phyloP scores from a whole-genome alignment of 148 eudicot species.

The Arctostaphylos glauca region DNA sequence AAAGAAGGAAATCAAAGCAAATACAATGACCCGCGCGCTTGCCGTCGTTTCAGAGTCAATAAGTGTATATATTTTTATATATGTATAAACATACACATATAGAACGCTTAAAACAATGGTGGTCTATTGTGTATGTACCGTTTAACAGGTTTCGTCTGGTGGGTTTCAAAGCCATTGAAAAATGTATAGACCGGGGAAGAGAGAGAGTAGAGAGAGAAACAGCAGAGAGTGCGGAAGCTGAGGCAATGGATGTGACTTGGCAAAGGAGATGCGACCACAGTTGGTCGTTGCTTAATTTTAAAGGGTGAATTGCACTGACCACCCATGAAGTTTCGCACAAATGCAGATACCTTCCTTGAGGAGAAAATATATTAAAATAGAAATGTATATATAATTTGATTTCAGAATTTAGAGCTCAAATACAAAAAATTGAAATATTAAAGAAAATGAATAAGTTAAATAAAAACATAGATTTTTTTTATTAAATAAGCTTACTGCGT shows the following conservation, averaged over 20 bases:
- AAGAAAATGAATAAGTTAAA: too few relatives aligned
- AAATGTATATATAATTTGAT: too few relatives aligned
- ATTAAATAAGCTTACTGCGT: too few relatives aligned
- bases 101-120: neutral
- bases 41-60: neutral
- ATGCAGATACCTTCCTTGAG: too few relatives aligned
- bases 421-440: too few relatives aligned
- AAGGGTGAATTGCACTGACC: too few relatives aligned
- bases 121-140: neutral
- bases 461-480: too few relatives aligned
- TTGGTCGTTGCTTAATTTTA: neutral
- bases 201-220: neutral
- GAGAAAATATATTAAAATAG: too few relatives aligned
- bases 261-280: neutral
- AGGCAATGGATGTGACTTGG: neutral
- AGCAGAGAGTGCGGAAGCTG: neutral
- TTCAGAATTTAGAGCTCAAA: too few relatives aligned
- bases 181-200: neutral
- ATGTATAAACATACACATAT: too few relatives aligned
- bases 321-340: too few relatives aligned
- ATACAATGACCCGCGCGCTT: neutral
- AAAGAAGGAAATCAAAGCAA: neutral
- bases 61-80: neutral
- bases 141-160: neutral
- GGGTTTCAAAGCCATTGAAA: conserved; percentile 12